Percentiles rank a stretch among this genome's conserved stretches.
Conservation (phyloP, 2,329 filamentous ascomycete genomes). For the Colletotrichum aenigma region DNA sequence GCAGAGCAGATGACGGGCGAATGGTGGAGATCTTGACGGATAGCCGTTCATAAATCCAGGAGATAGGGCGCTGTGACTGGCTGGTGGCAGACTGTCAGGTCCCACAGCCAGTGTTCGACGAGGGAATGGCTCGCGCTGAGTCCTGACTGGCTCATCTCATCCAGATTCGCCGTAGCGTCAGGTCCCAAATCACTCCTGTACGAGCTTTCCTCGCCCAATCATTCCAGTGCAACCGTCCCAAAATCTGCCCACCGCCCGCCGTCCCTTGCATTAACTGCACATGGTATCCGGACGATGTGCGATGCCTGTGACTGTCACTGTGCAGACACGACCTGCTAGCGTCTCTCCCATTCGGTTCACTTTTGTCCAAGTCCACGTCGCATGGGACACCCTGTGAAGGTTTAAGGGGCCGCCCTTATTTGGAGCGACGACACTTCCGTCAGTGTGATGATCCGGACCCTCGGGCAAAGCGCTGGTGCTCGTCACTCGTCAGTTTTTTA, state of each 20-base stretch:
- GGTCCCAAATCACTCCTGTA: neutral
- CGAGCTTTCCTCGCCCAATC: neutral
- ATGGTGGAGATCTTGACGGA: neutral
- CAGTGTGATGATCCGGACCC: neutral
- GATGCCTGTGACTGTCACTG: neutral
- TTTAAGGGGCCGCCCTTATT: neutral
- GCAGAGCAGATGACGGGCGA: neutral
- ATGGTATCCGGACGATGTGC: neutral
- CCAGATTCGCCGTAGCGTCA: conserved; percentile 7
- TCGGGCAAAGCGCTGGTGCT: neutral
- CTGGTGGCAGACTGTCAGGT: neutral
- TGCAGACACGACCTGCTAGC: neutral
- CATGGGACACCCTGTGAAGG: conserved; percentile 2
- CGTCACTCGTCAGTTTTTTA: neutral
- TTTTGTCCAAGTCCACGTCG: neutral
- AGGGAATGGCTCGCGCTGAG: neutral
- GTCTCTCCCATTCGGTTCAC: neutral
- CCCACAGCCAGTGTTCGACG: neutral
- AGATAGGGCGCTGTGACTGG: neutral
- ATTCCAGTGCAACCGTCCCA: neutral
- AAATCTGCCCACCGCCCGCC: neutral
- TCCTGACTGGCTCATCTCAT: neutral
- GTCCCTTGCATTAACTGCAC: neutral
- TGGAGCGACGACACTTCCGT: neutral
- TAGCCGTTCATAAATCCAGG: neutral